Percentiles rank a stretch among this genome's conserved stretches.
These are phyloP conservation scores for Clohesyomyces aquaticus DNA, from an alignment of 495 filamentous ascomycete genomes.

Conservation along the genomic window DNA sequence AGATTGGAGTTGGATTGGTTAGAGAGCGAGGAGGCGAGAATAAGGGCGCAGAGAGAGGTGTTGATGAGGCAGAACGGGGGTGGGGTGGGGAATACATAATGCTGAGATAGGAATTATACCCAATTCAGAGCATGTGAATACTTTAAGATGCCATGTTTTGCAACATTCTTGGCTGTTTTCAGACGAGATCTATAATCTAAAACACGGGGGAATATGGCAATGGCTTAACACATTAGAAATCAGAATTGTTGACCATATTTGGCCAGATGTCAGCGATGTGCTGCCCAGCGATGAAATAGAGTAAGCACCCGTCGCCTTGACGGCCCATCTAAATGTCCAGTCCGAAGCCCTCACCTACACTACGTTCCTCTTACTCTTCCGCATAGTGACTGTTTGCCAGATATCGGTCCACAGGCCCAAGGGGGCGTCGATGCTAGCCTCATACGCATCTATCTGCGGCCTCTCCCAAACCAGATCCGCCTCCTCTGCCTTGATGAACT, in stretches of 20 bases:
- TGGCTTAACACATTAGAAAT: too few relatives aligned
- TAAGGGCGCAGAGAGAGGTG: conserved; percentile 20
- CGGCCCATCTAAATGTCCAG: too few relatives aligned
- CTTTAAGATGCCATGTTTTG: too few relatives aligned
- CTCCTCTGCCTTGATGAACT: conserved; percentile 33
- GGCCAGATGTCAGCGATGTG: too few relatives aligned
- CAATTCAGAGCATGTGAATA: neutral
- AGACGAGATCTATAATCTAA: too few relatives aligned
- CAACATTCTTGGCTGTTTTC: too few relatives aligned
- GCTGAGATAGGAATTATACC: neutral
- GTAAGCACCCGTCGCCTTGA: too few relatives aligned
- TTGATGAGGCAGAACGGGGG: conserved; percentile 18
- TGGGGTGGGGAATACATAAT: neutral
- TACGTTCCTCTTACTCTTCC: conserved; percentile 19
- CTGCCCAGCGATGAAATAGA: too few relatives aligned
- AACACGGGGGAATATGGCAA: too few relatives aligned
- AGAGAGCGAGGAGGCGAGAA: conserved; percentile 26
- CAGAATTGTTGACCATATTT: too few relatives aligned
- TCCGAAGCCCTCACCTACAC: too few relatives aligned
- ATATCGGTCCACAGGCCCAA: conserved; percentile 30
- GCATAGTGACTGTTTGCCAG: conserved; percentile 13
- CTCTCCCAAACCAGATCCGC: conserved; percentile 41
- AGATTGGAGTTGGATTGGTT: conserved; percentile 26
- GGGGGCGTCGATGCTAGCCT: conserved; percentile 35
- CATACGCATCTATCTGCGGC: conserved; percentile 43